Conservation (phyloP, 306 rosid species). For the Luffa acutangula region DNA sequence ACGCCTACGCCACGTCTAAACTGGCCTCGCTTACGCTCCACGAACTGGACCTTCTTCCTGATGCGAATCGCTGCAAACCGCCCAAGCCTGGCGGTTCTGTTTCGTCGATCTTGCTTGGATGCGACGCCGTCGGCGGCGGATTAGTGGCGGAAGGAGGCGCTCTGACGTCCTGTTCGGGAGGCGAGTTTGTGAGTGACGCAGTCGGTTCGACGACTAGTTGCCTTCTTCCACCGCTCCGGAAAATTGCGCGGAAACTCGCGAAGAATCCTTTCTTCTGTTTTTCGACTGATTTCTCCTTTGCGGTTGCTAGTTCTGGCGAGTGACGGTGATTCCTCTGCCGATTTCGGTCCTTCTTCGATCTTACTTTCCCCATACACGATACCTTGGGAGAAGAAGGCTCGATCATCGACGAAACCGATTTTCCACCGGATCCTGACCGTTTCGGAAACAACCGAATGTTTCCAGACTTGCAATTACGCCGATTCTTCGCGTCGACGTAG, state of each 20-base stretch:
- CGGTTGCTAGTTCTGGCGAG: constrained; percentile 12
- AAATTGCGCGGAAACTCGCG: constrained; percentile 44
- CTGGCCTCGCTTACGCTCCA: constrained; percentile 19
- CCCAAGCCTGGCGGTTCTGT: constrained; percentile 55
- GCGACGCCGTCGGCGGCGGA: constrained; percentile 24
- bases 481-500: constrained; percentile 37
- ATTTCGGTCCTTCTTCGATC: constrained; percentile 63
- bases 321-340: constrained; percentile 45
- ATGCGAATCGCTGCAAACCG: constrained; percentile 51
- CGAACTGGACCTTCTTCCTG: constrained; percentile 63
- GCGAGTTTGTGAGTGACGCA: constrained; percentile 17
- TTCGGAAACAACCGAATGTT: constrained; percentile 63
- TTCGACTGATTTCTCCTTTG: constrained; percentile 24
- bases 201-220: constrained; percentile 24
- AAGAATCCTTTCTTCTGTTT: constrained; percentile 52
- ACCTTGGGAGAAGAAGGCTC: constrained; percentile 96
- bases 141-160: not conserved
- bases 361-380: constrained; percentile 85
- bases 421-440: constrained; percentile 41
- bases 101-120: constrained; percentile 43
- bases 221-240: constrained; percentile 34
- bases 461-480: constrained; percentile 33
- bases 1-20: not conserved
- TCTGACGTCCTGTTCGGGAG: constrained; percentile 9
- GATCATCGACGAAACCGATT: constrained; percentile 37